A percentile compares a stretch with the other conserved stretches of the same genome.
phyloP scores from a whole-genome alignment of 2,329 filamentous ascomycete species.

The Epichloe gansuensis region DNA sequence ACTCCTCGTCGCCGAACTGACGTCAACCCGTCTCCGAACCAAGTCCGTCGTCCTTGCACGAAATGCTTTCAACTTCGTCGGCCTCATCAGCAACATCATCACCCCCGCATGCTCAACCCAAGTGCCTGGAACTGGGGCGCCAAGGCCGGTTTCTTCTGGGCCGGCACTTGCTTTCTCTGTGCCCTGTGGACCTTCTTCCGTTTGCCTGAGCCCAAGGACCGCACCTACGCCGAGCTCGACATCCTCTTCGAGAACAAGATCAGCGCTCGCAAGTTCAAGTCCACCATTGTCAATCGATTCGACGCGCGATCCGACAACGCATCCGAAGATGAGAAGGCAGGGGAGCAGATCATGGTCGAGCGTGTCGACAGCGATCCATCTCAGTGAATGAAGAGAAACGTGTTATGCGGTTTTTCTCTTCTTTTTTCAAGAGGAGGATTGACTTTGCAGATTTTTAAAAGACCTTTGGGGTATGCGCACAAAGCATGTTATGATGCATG shows the following conservation, averaged over 20 bases:
- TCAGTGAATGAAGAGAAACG: background rate
- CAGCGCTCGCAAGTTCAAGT: conserved; percentile 29
- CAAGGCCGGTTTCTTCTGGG: conserved; percentile 35
- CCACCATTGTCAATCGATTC: conserved; percentile 17
- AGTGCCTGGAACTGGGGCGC: conserved; percentile 35
- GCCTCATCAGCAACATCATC: conserved; percentile 34
- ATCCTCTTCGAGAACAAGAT: conserved; percentile 36
- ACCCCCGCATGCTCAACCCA: conserved; percentile 35
- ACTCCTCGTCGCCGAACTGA: conserved; percentile 60
- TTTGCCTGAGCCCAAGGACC: conserved; percentile 41
- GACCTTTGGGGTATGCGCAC: no score
- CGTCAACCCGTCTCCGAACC: conserved; percentile 32
- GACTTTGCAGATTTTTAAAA: no score
- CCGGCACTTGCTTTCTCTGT: conserved; percentile 30
- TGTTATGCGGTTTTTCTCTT: background rate
- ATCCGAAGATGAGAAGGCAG: conserved; percentile 12
- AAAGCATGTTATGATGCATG: background rate
- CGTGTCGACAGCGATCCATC: conserved; percentile 4
- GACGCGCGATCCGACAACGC: conserved; percentile 9
- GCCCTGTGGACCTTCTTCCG: conserved; percentile 39
- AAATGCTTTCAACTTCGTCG: conserved; percentile 35
- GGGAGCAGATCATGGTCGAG: conserved; percentile 8
- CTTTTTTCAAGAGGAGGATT: background rate
- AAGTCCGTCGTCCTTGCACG: conserved; percentile 34
- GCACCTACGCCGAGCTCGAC: conserved; percentile 44